A percentile compares a stretch with the other conserved stretches of the same genome.
These are phyloP conservation scores for Gelatoporia subvermispora DNA, from an alignment of 768 basidiomycete species.

Conservation along the genomic window DNA sequence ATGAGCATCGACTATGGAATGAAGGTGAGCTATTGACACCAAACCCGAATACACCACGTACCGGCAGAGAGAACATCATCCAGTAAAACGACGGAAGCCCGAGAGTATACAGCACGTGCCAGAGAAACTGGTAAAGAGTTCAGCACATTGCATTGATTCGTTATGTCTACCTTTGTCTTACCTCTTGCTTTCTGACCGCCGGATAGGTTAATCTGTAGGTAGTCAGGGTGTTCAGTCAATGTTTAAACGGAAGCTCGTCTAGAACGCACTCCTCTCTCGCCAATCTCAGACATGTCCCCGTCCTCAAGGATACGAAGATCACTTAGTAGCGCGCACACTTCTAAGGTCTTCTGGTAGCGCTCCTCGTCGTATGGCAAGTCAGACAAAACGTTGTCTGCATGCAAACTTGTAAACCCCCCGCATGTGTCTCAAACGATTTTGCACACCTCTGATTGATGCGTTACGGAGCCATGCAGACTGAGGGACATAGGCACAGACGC, in stretches of 20 bases:
- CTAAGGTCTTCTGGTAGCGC: slow-evolving; percentile 73
- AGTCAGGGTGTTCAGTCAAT: not conserved
- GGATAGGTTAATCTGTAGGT: slow-evolving; percentile 37
- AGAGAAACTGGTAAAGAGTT: slow-evolving; percentile 48
- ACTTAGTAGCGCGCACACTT: slow-evolving; percentile 59
- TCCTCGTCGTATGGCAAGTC: slow-evolving; percentile 67
- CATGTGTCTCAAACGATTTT: no score
- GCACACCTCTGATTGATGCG: slow-evolving; percentile 54
- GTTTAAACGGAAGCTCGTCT: not conserved
- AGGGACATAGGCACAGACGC: slow-evolving; percentile 85
- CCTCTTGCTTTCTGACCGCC: slow-evolving; percentile 43
- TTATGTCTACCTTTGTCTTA: slow-evolving; percentile 25
- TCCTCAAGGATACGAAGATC: slow-evolving; percentile 84
- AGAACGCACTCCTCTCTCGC: slow-evolving; percentile 67
- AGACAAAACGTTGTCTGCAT: slow-evolving; percentile 69
- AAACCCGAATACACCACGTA: slow-evolving; percentile 15
- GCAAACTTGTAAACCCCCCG: no score
- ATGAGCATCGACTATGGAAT: slow-evolving; percentile 66
- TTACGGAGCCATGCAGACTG: slow-evolving; percentile 72
- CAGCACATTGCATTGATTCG: not conserved
- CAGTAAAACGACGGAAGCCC: slow-evolving; percentile 74
- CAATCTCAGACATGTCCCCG: slow-evolving; percentile 84
- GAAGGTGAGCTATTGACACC: not conserved
- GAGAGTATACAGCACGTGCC: slow-evolving; percentile 86
- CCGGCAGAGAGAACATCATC: slow-evolving; percentile 72